Base-by-base conservation (phyloP, 2,329 filamentous ascomycete genomes). In the Colletotrichum liriopes region DNA sequence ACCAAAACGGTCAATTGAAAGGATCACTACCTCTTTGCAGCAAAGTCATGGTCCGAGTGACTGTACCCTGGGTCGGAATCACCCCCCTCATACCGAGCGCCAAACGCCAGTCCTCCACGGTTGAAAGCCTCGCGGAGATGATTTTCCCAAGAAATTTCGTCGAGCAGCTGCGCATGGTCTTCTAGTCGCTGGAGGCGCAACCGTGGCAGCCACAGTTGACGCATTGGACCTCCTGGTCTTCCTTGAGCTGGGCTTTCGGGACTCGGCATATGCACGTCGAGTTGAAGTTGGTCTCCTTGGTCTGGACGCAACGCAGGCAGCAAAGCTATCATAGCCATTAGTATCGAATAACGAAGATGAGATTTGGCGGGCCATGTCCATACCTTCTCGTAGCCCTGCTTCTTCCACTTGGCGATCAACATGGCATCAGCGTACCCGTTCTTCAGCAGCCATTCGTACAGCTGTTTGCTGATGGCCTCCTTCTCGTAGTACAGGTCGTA, bases 261-360 rank as follows among this genome's bases (percentile, higher is more conserved):
- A 99, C 96, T 63, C 96, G 93, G 82, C 96, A 99, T 79, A 99
- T 96, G 81, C 96, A 99, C 0, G 96, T 99, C 75, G 94, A 93
- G 82, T 96, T 96, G 86, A 98, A 99, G 83, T 99, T 99, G 39
- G 96, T 99, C 87, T 99, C 96, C 83, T 98, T 98, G n/a, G 96
- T 98, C 84, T 99, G 96, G 68, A 99, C 96, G 83, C 96, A 99
- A 74, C 95, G 91, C 67, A 98, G 87, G 82, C 96, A 99, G 84
- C 96, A 99, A 54, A 99, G 85, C 93, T 96, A 78, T 43, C 26
- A 37, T 14, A 41, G 16, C 20, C 18, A 43, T 71, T 43, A 71
- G 58, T 26, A 52, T 23, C 12, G 14, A n/a, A 23, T 39, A 18
- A 4, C 32, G 2, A 16, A 3, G 39, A 32, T 56, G 41, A 6